Evolutionary conservation across 371 early-diverging fungal genomes (phyloP), one percentile per base, ranked within the genome.

Genomic region (Blakeslea trispora): DNA sequence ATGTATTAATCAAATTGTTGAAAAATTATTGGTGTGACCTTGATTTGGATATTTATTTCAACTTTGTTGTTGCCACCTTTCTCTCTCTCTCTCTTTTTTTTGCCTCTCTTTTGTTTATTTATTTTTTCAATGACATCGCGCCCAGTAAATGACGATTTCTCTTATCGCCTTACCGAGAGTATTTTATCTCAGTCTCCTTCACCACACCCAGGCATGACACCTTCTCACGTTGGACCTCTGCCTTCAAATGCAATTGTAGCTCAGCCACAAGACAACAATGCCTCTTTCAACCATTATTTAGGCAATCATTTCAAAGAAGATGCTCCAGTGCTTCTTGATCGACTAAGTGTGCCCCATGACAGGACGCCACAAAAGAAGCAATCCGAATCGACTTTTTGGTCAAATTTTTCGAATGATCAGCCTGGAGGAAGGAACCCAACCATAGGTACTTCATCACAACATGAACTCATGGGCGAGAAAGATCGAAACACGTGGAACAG

Each of bases 91-190:
- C 24, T 41, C 13, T 40, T 31, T 19, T 37, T 45, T 21, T 22
- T 1, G 24, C 28, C 15, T 15, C n/a, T 1, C 5, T 50, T 50
- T 14, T 41, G 13, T 19, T 18, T 19, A 18, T n/a, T 5, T 34
- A 32, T 19, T 39, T 10, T n/a, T 39, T 31, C 5, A 19, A 57
- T 57, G 57, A 50, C 57, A 34, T 22, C 32, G 32, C 32, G 34
- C 18, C 40, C 55, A n/a, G 49, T 44, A n/a, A 43, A 45, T 34
- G 32, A 24, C 15, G 63, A 57, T 3, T 57, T 63, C 15, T 49
- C 57, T 23, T 63, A 53, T 45, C 46, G 53, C 1, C 43, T 63
- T 18, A 63, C 63, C 4, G 63, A 63, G 21, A 63, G 63, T 17
- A 43, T 63, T 23, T 35, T 63, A 28, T 53, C 57, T 14, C 52